Base-by-base conservation (phyloP, 768 basidiomycete species). In the Suillus paluster region DNA sequence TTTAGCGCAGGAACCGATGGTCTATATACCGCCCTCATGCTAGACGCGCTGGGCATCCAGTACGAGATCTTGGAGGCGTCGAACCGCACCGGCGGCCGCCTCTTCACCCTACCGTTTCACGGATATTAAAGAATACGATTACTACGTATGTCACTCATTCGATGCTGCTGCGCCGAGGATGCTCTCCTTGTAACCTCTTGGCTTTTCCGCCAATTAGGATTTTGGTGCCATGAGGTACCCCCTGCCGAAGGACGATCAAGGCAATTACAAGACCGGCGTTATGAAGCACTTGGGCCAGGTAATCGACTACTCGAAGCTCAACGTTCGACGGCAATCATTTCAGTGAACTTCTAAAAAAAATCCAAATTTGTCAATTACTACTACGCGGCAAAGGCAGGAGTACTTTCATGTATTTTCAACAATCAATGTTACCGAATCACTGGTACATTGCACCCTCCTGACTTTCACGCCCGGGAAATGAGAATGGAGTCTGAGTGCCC, bases 11-110 rank as follows among this genome's bases (percentile, higher is more conserved):
- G 30, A 30, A 6, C 10, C n/a, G 9, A 4, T 44, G 14, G 42
- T 19, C 10, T 19, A 6, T 44, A 78, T 64, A 65, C 75, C n/a
- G 80, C 78, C 9, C 67, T 81, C 71, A 79, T 81, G 10, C 73
- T 83, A 25, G 71, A 81, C 30, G 63, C 61, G 21, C 72, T 79
- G 8, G 73, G 71, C 5, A 76, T 81, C 65, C 65, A 66, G 8
- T 81, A 79, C 69, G 73, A 78, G 44, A 30, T 30, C 30, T 30
- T 30, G 6, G 30, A 30, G 30, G 30, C 30, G 30, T 30, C 30
- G 3, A 6, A 30, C 30, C 30, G 30, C 30, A 30, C 30, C 6
- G 30, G 30, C 30, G 30, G 30, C 30, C 30, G 30, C 30, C 30
- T 30, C 30, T 30, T 30, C 30, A 30, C 30, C 30, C 30, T n/a